Conservation (phyloP, 1,284 basidiomycete species). For the Irpex sp. region DNA sequence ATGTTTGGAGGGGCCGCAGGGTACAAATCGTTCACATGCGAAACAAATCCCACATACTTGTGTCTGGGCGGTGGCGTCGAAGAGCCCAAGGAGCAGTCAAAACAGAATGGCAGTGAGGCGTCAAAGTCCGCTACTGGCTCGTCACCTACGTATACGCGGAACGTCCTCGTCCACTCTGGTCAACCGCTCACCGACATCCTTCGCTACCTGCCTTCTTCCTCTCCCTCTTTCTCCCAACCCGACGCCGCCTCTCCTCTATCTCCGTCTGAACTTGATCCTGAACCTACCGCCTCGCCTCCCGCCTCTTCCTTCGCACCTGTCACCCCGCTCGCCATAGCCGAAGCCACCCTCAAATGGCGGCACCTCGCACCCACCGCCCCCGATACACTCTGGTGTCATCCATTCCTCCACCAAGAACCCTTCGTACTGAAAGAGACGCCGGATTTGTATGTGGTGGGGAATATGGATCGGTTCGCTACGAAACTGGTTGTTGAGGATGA, state of each 20-base stretch:
- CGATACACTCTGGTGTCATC: slow-evolving; percentile 98
- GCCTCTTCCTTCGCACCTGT: slow-evolving; percentile 43
- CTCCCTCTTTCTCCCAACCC: no score
- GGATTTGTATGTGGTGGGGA: slow-evolving; percentile 90
- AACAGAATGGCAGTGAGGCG: no score
- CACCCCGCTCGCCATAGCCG: slow-evolving; percentile 71
- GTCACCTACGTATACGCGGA: slow-evolving; percentile 31
- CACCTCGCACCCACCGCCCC: slow-evolving; percentile 98
- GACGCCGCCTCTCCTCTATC: no score
- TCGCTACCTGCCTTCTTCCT: slow-evolving; percentile 69
- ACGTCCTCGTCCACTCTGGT: slow-evolving; percentile 81
- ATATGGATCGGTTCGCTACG: slow-evolving; percentile 83
- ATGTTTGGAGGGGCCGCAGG: slow-evolving; percentile 79
- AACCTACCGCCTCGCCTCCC: no score
- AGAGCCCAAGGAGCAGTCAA: no score
- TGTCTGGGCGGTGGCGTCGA: slow-evolving; percentile 29
- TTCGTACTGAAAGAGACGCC: slow-evolving; percentile 86
- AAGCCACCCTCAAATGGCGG: slow-evolving; percentile 85
- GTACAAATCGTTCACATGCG: slow-evolving; percentile 67
- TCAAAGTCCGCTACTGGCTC: no score
- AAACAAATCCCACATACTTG: slow-evolving; percentile 91
- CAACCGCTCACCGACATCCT: slow-evolving; percentile 95
- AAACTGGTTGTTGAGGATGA: slow-evolving; percentile 46
- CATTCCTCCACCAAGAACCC: slow-evolving; percentile 85
- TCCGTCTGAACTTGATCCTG: no score